Conservation (phyloP, 108 stramenopile species). For the Licmophora abbreviata region DNA sequence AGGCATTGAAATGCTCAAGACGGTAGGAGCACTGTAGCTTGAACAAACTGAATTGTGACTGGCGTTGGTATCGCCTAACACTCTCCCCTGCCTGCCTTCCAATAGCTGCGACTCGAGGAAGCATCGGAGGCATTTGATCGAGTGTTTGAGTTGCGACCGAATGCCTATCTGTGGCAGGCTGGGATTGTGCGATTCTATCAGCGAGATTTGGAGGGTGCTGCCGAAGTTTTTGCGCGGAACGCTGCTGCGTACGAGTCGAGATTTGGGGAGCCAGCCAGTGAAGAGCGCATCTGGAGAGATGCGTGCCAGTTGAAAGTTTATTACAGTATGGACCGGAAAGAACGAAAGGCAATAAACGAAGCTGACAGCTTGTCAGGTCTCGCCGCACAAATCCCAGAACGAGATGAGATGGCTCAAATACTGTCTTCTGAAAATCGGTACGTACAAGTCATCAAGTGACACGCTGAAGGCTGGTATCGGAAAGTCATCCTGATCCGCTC, state of each 20-base stretch:
- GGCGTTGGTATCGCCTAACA: neutral
- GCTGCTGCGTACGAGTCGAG: conserved; percentile 45
- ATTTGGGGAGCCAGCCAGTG: conserved; percentile 60
- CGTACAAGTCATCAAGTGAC: neutral
- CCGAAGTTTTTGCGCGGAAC: conserved; percentile 45
- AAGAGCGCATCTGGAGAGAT: conserved; percentile 81
- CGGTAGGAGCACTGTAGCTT: conserved; percentile 12
- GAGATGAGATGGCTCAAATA: neutral
- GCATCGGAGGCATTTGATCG: conserved; percentile 43
- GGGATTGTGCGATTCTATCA: conserved; percentile 71
- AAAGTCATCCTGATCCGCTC: neutral
- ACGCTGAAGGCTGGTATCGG: neutral
- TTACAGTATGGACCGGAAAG: conserved; percentile 13
- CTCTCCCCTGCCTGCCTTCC: neutral
- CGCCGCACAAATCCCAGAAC: conserved; percentile 5
- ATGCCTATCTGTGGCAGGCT: conserved; percentile 76
- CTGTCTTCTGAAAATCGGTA: too few species aligned
- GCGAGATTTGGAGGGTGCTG: conserved; percentile 41
- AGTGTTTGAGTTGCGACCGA: conserved; percentile 58
- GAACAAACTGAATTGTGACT: neutral
- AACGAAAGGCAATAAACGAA: conserved; percentile 12
- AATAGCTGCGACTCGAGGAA: conserved; percentile 35
- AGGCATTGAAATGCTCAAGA: conserved; percentile 51
- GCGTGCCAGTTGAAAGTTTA: conserved; percentile 54
- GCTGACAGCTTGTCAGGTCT: neutral